Percentiles rank a stretch among this genome's conserved stretches.
These are phyloP conservation scores for Populus davidiana DNA, from an alignment of 345 rosid genomes.

Conservation along the genomic window DNA sequence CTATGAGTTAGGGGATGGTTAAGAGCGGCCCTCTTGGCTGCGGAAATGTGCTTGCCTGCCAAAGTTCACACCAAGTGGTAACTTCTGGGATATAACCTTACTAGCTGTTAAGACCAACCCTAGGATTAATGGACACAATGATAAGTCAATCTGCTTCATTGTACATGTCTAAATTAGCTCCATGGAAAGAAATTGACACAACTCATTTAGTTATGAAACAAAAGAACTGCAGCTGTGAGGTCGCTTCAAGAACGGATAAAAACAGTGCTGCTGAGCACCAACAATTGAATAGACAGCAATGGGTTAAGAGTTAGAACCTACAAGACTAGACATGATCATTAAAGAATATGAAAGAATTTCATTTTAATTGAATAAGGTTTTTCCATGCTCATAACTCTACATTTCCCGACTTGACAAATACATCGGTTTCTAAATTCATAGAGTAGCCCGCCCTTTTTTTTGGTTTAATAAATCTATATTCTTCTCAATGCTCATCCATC, in stretches of 20 bases:
- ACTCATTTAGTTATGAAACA: not conserved
- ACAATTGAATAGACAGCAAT: not conserved
- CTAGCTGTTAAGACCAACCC: not conserved
- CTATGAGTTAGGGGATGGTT: not conserved
- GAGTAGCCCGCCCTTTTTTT: slow-evolving; percentile 17
- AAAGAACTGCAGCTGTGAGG: not conserved
- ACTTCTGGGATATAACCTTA: not conserved
- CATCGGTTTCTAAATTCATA: slow-evolving; percentile 35
- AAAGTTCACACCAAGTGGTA: not conserved
- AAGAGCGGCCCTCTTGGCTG: not conserved
- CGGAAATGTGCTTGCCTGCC: not conserved
- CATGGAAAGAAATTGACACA: not conserved
- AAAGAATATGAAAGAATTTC: slow-evolving; percentile 38
- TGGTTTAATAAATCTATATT: slow-evolving; percentile 44
- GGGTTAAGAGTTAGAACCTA: no score
- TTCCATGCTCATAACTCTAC: slow-evolving; percentile 48
- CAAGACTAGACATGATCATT: not conserved
- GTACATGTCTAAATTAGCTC: not conserved
- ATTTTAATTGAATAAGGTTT: slow-evolving; percentile 42
- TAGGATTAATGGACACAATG: not conserved
- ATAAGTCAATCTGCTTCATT: not conserved
- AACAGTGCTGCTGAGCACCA: not conserved
- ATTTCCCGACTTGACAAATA: slow-evolving; percentile 42
- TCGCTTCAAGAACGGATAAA: not conserved
- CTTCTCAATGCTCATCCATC: slow-evolving; percentile 38